Evolutionary conservation across 345 rosid species (phyloP), one percentile per base, ranked within the genome.

Genomic region (Melastoma malabathricum): DNA sequence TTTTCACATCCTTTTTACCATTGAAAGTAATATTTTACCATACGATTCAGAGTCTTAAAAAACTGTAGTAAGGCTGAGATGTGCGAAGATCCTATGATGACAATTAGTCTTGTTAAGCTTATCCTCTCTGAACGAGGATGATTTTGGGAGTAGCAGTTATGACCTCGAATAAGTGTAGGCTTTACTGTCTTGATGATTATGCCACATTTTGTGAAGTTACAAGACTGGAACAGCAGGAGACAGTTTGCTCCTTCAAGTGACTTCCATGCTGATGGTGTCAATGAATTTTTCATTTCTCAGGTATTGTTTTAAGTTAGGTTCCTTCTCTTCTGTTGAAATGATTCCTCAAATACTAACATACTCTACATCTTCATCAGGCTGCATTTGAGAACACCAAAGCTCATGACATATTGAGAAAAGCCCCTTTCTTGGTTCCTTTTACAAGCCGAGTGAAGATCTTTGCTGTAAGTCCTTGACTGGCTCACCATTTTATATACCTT

Each of bases 341-440:
- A 46, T 55, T 54, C 41, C 52, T 52, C 50, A 13, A 41, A 14
- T 19, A 44, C 46, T 51, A 50, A 15, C 17, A 18, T 29, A 51
- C 46, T 45, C 39, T 56, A 56, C 51, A 46, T 55, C 46, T 57
- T 57, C 60, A 63, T 44, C 73, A 93, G 99, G 99, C 99, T 59
- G 67, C 61, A 41, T 57, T 77, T 27, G 94, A 85, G 60, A 89
- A 94, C 61, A 81, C 95, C 52, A 79, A 81, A 72, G 99, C 97
- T 34, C 68, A 83, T 70, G 94, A 79, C 66, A 93, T 93, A 73
- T 59, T 93, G 77, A 88, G 72, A 75, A 85, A 76, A 72, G 99
- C 99, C 71, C 95, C 99, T 41, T 93, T 88, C 73, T 68, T 93
- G 83, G 68, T 93, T 54, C 97, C 97, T 48, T 93, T 93, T 67